Evolutionary conservation across 202 grass and related monocot species (phyloP), one percentile per base, ranked within the genome.

Genomic region (Miscanthus sacchariflorus): DNA sequence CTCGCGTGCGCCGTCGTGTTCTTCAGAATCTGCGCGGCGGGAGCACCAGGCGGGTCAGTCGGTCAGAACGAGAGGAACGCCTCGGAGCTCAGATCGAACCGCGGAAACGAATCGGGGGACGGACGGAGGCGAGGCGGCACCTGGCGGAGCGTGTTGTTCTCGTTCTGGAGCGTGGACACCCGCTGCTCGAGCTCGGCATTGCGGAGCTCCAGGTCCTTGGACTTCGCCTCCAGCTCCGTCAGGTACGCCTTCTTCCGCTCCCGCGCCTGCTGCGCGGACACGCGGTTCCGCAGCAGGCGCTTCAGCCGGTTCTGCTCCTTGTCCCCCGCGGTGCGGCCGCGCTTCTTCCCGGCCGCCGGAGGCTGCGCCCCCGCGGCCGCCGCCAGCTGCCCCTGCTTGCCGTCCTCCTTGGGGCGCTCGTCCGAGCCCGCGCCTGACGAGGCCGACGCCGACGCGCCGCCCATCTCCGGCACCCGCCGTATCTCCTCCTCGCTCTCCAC

Each of bases 301-400:
- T 99, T 99, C n/a, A 99, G 93, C 48, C 97, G 91, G 91, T 96
- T 99, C 89, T 99, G 97, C 89, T 99, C 97, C 88, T 96, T 99
- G 86, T 99, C 97, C 72, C 94, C 97, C 1, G 97, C 94, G 66
- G 89, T 93, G 70, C 92, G 88, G 5, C 94, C 94, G 56, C 94
- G 90, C 92, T 89, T 93, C 92, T 89, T 93, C 76, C 89, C 87
- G 54, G 87, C 84, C 70, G 70, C 74, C 10, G 83, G 77, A 2
- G 83, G 80, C 89, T 89, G 87, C 66, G 78, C 85, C 10, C 70
- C 80, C 8, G 80, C 45, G 2, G 39, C 71, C 52, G 75, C 42
- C 45, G n/a, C 79, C 61, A 79, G 87, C 84, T 76, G 83, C 27
- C 18, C 49, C 70, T 24, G 40, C 72, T 80, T 77, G 36, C 82